phyloP scores from a whole-genome alignment of 2,329 filamentous ascomycete genomes.

The Monosporascus sp. region DNA sequence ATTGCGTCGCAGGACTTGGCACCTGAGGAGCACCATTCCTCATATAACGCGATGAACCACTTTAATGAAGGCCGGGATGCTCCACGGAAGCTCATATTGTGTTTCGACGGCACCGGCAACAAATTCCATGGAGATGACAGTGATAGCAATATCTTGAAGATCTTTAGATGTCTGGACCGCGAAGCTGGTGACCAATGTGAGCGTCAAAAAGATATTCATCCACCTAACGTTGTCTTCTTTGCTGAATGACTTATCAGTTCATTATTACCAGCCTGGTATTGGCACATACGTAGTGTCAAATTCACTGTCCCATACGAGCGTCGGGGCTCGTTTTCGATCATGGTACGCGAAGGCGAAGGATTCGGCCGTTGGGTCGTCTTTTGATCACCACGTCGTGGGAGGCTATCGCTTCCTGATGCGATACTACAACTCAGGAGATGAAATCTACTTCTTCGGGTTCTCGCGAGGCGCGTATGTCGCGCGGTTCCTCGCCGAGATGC shows the following conservation, averaged over 20 bases:
- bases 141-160: constrained; percentile 63
- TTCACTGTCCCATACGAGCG: constrained; percentile 52
- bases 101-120: constrained; percentile 60
- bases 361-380: constrained; percentile 72
- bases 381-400: constrained; percentile 77
- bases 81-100: constrained; percentile 48
- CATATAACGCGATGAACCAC: constrained; percentile 12
- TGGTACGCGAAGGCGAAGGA: constrained; percentile 73
- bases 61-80: constrained; percentile 8
- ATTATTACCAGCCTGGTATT: constrained; percentile 65
- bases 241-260: constrained; percentile 28
- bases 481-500: constrained; percentile 74
- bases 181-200: constrained; percentile 54
- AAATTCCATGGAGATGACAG: constrained; percentile 59
- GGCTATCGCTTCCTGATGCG: constrained; percentile 77
- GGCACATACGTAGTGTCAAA: constrained; percentile 65
- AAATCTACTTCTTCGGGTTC: constrained; percentile 71
- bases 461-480: constrained; percentile 69
- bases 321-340: constrained; percentile 52
- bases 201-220: constrained; percentile 4
- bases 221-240: constrained; percentile 1
- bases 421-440: constrained; percentile 58
- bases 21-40: constrained; percentile 1
- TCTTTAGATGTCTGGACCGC: constrained; percentile 64
- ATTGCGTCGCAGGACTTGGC: constrained; percentile 7